Conservation (phyloP, 768 basidiomycete species). For the Tephrocybe sp. region DNA sequence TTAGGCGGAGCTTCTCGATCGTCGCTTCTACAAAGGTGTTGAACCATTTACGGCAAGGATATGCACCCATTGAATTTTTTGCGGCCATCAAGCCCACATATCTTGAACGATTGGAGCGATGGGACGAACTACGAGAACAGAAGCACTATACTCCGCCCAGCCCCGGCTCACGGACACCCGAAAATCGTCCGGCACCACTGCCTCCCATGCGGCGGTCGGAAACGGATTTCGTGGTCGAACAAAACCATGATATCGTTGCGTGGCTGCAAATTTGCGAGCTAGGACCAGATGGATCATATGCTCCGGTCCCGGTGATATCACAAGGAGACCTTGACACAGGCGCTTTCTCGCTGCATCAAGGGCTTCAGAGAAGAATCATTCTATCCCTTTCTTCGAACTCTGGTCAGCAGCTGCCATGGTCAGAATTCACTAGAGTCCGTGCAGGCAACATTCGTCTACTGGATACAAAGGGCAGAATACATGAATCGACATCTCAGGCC, state of each 20-base stretch:
- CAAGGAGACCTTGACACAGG: slow-evolving; percentile 77
- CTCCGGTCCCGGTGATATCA: slow-evolving; percentile 79
- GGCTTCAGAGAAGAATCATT: slow-evolving; percentile 80
- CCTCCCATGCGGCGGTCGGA: slow-evolving; percentile 91
- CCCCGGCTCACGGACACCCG: slow-evolving; percentile 32
- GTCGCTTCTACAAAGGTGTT: slow-evolving; percentile 72
- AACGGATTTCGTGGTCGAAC: slow-evolving; percentile 84
- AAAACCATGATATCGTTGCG: slow-evolving; percentile 88
- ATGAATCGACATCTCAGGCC: slow-evolving; percentile 71
- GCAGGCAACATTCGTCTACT: slow-evolving; percentile 84
- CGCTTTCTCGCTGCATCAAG: slow-evolving; percentile 87
- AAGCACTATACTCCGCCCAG: slow-evolving; percentile 42
- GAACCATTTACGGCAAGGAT: slow-evolving; percentile 67
- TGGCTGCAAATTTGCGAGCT: slow-evolving; percentile 87
- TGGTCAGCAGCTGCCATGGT: slow-evolving; percentile 87
- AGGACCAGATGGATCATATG: slow-evolving; percentile 78
- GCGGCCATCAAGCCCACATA: slow-evolving; percentile 80
- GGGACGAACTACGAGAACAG: slow-evolving; percentile 91
- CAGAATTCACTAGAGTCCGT: slow-evolving; percentile 68
- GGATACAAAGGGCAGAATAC: slow-evolving; percentile 77
- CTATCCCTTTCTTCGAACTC: slow-evolving; percentile 84
- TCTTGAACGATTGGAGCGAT: slow-evolving; percentile 83
- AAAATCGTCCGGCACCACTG: slow-evolving; percentile 39
- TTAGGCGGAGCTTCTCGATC: slow-evolving; percentile 80
- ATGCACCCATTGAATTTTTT: slow-evolving; percentile 89